Evolutionary conservation across 2,329 filamentous ascomycete species (phyloP), one percentile per base, ranked within the genome.

Genomic region (Aspergillus eucalypticola): DNA sequence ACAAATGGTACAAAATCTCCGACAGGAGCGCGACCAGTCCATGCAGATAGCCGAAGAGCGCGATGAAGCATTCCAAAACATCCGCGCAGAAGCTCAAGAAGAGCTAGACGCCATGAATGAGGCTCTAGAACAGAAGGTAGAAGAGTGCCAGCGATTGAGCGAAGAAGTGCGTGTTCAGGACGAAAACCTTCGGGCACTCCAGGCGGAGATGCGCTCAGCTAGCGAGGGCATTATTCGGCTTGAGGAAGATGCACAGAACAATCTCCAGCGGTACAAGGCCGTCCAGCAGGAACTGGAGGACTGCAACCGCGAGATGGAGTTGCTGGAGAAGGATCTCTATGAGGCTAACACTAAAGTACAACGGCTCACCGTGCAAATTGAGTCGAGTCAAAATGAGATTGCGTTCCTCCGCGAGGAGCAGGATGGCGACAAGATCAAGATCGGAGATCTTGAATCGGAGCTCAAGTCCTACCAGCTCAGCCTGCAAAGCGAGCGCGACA

Each of bases 391-490:
- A 69, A 89, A 89, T 60, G 95, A 99, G 75, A 96, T 98, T 76
- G 88, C 91, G 1, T 99, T 99, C 83, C 77, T 99, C 54, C 88
- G 95, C 1, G 95, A 99, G 73, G 95, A 99, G 79, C 95, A 99
- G 76, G 95, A 99, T 76, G 87, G 86, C 17, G 95, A 99, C 81
- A 99, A 99, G 83, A 96, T 99, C 73, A 93, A 92, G 77, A 98
- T 99, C 69, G 92, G 94, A 39, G 92, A 98, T 71, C 82, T 98
- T 7, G 93, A 98, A 72, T 90, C 91, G 8, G 87, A 89, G 13
- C 79, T 97, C 39, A 90, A 91, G 68, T 89, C 87, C 59, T 85
- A 88, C n/a, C 90, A 96, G 73, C 87, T 92, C 70, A 86, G 82
- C 52, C 80, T 96, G n/a, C 86, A 90, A 59, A 92, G 95, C 54